Percentiles rank a stretch among this genome's conserved stretches.
Evolutionary conservation across 75 land plant genomes (phyloP).

Genomic region (Pinus albicaulis): DNA sequence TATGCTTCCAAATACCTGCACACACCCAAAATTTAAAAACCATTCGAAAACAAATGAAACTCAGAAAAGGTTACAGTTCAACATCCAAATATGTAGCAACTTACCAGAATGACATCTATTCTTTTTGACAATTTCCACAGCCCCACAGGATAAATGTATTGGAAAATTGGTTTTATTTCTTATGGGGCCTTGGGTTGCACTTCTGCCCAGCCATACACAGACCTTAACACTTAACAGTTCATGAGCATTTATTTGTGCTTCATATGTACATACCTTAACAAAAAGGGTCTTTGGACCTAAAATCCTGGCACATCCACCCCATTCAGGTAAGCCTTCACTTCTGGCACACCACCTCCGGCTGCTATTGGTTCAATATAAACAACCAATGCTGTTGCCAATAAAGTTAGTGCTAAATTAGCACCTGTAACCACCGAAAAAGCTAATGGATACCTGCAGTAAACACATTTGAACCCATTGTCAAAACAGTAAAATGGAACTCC

Average conservation of each 20-base stretch:
- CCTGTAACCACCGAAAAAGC: constrained; percentile 42
- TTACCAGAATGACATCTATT: no score
- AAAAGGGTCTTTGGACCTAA: constrained; percentile 54
- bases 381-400: constrained; percentile 46
- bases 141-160: no score
- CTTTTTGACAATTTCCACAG: no score
- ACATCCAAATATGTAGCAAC: neutral
- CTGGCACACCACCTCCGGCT: constrained; percentile 89
- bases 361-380: constrained; percentile 71
- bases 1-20: constrained; percentile 82
- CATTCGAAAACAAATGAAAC: neutral
- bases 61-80: neutral
- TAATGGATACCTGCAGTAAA: constrained; percentile 37
- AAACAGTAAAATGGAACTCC: neutral
- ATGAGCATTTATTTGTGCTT: no score
- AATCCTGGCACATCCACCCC: constrained; percentile 75
- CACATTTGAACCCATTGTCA: neutral
- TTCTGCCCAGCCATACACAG: no score
- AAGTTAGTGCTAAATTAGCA: constrained; percentile 43
- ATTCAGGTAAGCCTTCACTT: constrained; percentile 85
- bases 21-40: neutral
- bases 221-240: no score
- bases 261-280: constrained; percentile 51
- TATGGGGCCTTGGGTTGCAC: no score
- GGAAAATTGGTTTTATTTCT: no score